Evolutionary conservation across 1,284 basidiomycete species (phyloP), one percentile per base, ranked within the genome.

Genomic region (Mycosarcoma mackinlayi): DNA sequence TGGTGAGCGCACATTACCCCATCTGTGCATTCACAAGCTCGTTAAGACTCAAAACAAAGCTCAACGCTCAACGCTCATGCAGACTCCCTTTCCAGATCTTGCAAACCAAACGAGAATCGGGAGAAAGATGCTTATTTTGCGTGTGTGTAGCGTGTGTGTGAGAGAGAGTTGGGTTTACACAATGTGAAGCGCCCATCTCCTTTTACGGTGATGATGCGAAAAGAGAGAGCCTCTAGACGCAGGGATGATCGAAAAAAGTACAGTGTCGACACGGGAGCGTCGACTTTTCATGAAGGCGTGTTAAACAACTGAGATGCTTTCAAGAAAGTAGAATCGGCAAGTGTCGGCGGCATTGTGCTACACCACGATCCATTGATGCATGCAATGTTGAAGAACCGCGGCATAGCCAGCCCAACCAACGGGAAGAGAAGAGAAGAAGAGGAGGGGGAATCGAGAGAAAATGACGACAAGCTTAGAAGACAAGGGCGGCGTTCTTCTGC

Each of bases 401-500:
- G 16, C 25, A 23, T 19, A 19, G 10, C n/a, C 4, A 33, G 16
- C 45, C 41, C 51, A 33, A 38, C 45, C 45, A 39, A 49, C n/a
- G 25, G 28, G 6, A 31, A 25, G 34, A 14, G 50, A 34, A 35
- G 51, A 21, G 33, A 31, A 39, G 28, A 33, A 39, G 42, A 37
- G 7, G 33, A 25, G 21, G 31, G n/a, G n/a, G 28, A 6, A 35
- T 3, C 16, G 31, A 25, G 33, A 4, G 21, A 14, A 35, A 44
- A 25, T 1, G 38, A 44, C 30, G 25, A 48, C 28, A 33, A 49
- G 50, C 60, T 78, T 81, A 83, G 89, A 93, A 94, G 84, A 88
- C 89, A 80, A 94, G 91, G 66, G 92, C 92, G 81, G 92, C 92
- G 86, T 93, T 92, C 89, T 95, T 93, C 83, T 93, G 94, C 92